Evolutionary conservation across 768 basidiomycete species (phyloP).

Genomic region (Mycena epipterygia): DNA sequence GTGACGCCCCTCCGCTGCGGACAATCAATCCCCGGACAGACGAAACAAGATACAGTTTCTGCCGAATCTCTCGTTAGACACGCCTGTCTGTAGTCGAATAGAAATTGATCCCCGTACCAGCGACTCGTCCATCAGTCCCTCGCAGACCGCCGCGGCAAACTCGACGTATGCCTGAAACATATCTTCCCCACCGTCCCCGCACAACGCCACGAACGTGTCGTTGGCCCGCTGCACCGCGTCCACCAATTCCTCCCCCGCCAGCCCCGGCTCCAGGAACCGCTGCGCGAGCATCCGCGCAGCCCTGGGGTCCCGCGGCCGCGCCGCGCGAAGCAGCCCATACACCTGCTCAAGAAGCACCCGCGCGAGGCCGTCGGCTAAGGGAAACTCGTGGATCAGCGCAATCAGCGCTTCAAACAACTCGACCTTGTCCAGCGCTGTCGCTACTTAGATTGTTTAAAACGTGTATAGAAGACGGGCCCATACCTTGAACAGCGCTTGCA

Average conservation of each 20-base stretch:
- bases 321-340: constrained; percentile 49
- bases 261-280: constrained; percentile 47
- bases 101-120: constrained; percentile 55
- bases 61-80: constrained; percentile 25
- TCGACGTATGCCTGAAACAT: constrained; percentile 56
- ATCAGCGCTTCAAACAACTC: constrained; percentile 58
- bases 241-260: constrained; percentile 51
- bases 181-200: constrained; percentile 41
- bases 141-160: constrained; percentile 69
- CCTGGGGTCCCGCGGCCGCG: constrained; percentile 50
- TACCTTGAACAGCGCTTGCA: constrained; percentile 80
- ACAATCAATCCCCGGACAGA: constrained; percentile 25
- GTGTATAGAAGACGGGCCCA: neutral
- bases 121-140: constrained; percentile 59
- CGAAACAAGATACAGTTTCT: constrained; percentile 69
- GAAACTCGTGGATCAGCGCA: constrained; percentile 53
- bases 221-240: constrained; percentile 55
- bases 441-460: neutral
- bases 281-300: constrained; percentile 53
- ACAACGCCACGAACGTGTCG: constrained; percentile 51
- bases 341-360: constrained; percentile 50
- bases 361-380: constrained; percentile 46
- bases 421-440: constrained; percentile 55
- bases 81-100: neutral
- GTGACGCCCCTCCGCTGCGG: neutral